These are phyloP conservation scores for Aspergillus japonicus DNA, from an alignment of 2,329 filamentous ascomycete species.

Conservation along the genomic window DNA sequence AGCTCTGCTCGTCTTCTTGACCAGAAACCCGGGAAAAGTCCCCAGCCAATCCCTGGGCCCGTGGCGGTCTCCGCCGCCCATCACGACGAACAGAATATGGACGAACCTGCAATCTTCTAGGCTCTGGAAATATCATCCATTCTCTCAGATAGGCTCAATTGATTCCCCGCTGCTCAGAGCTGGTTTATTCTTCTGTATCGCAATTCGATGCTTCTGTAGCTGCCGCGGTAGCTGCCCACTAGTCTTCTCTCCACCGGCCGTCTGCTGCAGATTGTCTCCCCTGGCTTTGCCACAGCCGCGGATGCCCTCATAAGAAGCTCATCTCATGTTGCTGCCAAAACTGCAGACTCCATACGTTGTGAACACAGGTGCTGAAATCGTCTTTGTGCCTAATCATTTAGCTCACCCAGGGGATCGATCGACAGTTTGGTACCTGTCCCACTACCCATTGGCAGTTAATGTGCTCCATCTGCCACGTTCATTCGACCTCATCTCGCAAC, in stretches of 20 bases:
- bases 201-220: background rate
- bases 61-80: constrained; percentile 14
- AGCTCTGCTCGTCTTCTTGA: background rate
- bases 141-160: background rate
- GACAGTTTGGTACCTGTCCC: background rate
- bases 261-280: background rate
- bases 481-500: background rate
- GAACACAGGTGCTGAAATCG: background rate
- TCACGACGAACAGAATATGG: background rate
- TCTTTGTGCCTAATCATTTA: background rate
- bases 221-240: background rate
- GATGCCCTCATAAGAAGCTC: background rate
- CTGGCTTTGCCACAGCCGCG: background rate
- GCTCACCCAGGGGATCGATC: background rate
- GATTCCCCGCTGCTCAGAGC: background rate
- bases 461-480: background rate
- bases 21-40: constrained; percentile 12
- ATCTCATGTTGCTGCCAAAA: background rate
- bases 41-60: constrained; percentile 18
- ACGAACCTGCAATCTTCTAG: background rate
- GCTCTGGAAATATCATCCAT: background rate
- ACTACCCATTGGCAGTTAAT: background rate
- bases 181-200: background rate
- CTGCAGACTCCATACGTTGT: background rate
- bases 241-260: background rate